Evolutionary conservation across 768 basidiomycete species (phyloP).

Genomic region (Amanita thiersii): DNA sequence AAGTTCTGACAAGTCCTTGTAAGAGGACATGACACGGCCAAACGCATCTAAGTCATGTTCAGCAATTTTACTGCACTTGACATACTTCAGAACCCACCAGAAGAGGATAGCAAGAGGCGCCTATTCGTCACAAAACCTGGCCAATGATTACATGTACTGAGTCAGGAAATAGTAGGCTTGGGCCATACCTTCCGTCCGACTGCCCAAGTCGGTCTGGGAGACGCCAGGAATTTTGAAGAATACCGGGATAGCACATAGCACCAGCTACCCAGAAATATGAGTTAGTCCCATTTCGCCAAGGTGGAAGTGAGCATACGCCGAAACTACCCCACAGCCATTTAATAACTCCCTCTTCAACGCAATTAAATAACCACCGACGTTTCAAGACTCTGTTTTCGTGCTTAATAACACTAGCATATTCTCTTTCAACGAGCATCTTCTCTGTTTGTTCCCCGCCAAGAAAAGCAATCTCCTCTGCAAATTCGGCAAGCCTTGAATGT

Average conservation of each 20-base stretch:
- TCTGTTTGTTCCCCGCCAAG: constrained; percentile 85
- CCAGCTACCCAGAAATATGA: constrained; percentile 37
- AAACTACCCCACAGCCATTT: constrained; percentile 97
- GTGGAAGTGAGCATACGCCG: constrained; percentile 58
- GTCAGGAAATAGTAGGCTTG: constrained; percentile 4
- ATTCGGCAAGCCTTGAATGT: constrained; percentile 86
- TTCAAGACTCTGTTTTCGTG: constrained; percentile 79
- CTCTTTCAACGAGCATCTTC: constrained; percentile 84
- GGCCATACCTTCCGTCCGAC: constrained; percentile 89
- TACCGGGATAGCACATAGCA: constrained; percentile 88
- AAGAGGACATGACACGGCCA: constrained; percentile 93
- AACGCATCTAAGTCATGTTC: constrained; percentile 63
- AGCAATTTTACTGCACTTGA: constrained; percentile 4
- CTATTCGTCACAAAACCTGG: constrained; percentile 96
- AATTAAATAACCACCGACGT: constrained; percentile 83
- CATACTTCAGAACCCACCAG: constrained; percentile 34
- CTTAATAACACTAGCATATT: constrained; percentile 76
- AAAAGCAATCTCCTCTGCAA: constrained; percentile 84
- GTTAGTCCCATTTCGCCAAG: not conserved
- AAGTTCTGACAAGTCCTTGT: constrained; percentile 93
- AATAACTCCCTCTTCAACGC: constrained; percentile 90
- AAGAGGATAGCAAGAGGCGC: constrained; percentile 79
- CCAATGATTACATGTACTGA: not conserved
- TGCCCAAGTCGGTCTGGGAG: constrained; percentile 61
- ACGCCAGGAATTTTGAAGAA: constrained; percentile 83